phyloP scores from a whole-genome alignment of 441 rosid genomes.

The Biscutella auriculata region DNA sequence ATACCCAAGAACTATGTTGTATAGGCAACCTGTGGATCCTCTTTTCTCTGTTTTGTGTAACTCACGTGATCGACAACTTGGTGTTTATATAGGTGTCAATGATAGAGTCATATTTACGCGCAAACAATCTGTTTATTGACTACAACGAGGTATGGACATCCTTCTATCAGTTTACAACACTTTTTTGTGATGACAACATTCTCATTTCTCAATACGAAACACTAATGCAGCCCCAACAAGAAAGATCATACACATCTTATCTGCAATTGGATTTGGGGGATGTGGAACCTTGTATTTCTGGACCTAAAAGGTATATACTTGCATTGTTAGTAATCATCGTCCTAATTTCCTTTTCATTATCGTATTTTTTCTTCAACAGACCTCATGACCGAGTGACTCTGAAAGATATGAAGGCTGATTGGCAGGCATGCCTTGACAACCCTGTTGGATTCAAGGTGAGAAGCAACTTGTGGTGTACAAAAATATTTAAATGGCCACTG shows the following conservation, averaged over 20 bases:
- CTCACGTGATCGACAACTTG: background rate
- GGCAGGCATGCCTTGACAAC: slow-evolving; percentile 52
- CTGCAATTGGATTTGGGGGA: slow-evolving; percentile 44
- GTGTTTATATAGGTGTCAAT: slow-evolving; percentile 33
- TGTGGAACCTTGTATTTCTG: slow-evolving; percentile 55
- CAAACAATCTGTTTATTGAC: slow-evolving; percentile 59
- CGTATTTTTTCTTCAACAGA: slow-evolving; percentile 18
- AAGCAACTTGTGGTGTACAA: background rate
- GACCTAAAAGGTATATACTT: slow-evolving; percentile 46
- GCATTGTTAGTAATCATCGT: no score
- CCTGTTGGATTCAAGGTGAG: slow-evolving; percentile 58
- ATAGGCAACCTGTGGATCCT: background rate
- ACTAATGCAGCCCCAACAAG: slow-evolving; percentile 39
- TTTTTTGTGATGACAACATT: background rate
- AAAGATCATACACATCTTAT: slow-evolving; percentile 40
- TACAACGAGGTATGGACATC: slow-evolving; percentile 35
- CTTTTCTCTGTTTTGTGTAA: background rate
- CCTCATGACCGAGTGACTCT: slow-evolving; percentile 52
- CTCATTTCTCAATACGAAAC: background rate
- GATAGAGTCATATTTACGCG: slow-evolving; percentile 53
- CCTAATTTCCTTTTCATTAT: background rate
- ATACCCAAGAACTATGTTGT: background rate
- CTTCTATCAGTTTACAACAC: background rate
- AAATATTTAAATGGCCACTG: background rate
- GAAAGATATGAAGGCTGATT: slow-evolving; percentile 61